Base-by-base conservation (phyloP, 495 filamentous ascomycete species). In the Annulohypoxylon stygium region DNA sequence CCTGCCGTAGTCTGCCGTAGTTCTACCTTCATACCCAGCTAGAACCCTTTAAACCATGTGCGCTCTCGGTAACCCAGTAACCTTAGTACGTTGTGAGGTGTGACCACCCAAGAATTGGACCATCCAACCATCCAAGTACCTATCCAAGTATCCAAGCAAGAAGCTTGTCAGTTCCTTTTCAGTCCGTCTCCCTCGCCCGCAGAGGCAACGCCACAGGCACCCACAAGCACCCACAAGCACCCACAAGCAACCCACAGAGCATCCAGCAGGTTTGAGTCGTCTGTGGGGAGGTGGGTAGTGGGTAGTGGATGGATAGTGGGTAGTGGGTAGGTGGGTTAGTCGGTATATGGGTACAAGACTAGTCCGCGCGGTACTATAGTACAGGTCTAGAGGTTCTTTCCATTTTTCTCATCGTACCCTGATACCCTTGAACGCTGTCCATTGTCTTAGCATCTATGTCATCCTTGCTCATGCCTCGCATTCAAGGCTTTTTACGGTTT, bases 401-500 rank as follows among this genome's bases (percentile, higher is more conserved):
- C 30, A 30, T 30, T 73, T 57, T 69, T 58, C 69, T 70, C 62
- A 59, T 74, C 62, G 41, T 64, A 65, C 61, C 64, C 69, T 69
- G 30, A 30, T 30, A 30, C 30, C 30, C 30, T 30, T 30, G 61
- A 45, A 65, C 60, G 60, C 34, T 69, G 69, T 69, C 39, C 5
- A 2, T 23, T 23, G 30, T 39, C 71, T 59, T 73, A 65, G 60
- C 45, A 65, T 62, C 69, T 69, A 76, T 67, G 66, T 60, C 57
- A 76, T 76, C 73, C 73, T 69, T 69, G 73, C 67, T 61, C 69
- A 67, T 70, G 68, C 65, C 68, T 78, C 77, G 69, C 77, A 76
- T 79, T 70, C 66, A 67, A 73, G 72, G 62, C 76, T 79, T 66
- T 61, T 77, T 78, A 61, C 65, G 77, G 74, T 72, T 71, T 79